phyloP scores from a whole-genome alignment of 768 basidiomycete genomes.

The Phaeolepiota aurea region DNA sequence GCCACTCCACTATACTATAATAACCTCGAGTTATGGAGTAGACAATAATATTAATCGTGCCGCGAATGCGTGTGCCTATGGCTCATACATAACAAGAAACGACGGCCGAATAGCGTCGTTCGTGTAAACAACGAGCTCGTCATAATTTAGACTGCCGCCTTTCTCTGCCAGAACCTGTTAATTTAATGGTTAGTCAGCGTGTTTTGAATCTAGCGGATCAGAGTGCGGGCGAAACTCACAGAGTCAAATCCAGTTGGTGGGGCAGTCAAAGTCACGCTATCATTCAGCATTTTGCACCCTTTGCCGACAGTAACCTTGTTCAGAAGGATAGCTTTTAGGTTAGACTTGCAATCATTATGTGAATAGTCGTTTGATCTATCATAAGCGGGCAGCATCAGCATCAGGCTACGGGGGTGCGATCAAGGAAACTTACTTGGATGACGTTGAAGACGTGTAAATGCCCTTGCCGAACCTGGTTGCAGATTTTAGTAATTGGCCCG shows the following conservation, averaged over 20 bases:
- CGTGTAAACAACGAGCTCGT: conserved; percentile 62
- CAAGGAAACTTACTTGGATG: conserved; percentile 46
- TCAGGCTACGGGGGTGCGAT: background rate
- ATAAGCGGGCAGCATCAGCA: background rate
- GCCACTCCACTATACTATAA: background rate
- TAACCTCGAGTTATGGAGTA: too few species aligned
- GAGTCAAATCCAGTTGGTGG: conserved; percentile 63
- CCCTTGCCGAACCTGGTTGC: conserved; percentile 53
- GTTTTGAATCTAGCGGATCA: too few species aligned
- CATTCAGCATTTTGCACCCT: conserved; percentile 56
- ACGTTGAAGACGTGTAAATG: conserved; percentile 70
- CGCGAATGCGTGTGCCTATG: conserved; percentile 17
- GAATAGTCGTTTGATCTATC: conserved; percentile 64
- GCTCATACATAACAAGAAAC: conserved; percentile 63
- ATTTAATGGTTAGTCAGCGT: too few species aligned
- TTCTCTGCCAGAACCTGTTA: conserved; percentile 58
- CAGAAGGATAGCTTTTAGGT: conserved; percentile 56
- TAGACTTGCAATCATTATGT: conserved; percentile 43
- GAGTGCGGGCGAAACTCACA: conserved; percentile 41
- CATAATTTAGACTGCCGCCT: conserved; percentile 60
- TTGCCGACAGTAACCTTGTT: conserved; percentile 71
- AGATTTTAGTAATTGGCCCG: conserved; percentile 1
- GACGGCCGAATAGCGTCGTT: conserved; percentile 70
- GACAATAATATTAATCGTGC: too few species aligned
- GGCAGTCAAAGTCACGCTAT: conserved; percentile 43